Conservation (phyloP, 1,284 basidiomycete species). For the Singerocomus rubriflavus region DNA sequence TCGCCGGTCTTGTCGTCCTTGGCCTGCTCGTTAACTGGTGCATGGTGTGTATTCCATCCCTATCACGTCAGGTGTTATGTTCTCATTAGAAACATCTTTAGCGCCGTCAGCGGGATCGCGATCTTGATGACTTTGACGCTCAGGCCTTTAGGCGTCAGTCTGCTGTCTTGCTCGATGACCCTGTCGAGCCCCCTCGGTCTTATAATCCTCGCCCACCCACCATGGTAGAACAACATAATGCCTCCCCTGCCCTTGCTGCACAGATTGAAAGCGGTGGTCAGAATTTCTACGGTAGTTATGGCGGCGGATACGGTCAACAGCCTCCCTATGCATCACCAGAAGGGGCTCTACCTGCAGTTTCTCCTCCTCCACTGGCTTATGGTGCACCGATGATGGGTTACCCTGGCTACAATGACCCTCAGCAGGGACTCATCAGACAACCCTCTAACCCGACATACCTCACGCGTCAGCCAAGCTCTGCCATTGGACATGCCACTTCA, state of each 20-base stretch:
- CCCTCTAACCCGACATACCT: slow-evolving; percentile 29
- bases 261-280: slow-evolving; percentile 24
- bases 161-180: slow-evolving; percentile 52
- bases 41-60: slow-evolving; percentile 39
- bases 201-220: slow-evolving; percentile 49
- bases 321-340: slow-evolving; percentile 26
- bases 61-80: background rate
- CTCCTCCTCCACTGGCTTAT: slow-evolving; percentile 20
- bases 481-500: slow-evolving; percentile 12
- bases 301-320: slow-evolving; percentile 40
- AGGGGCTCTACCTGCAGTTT: slow-evolving; percentile 5
- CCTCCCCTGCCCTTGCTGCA: slow-evolving; percentile 23
- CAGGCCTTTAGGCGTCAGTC: slow-evolving; percentile 58
- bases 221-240: slow-evolving; percentile 52
- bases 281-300: slow-evolving; percentile 29
- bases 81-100: slow-evolving; percentile 31
- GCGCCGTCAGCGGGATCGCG: slow-evolving; percentile 39
- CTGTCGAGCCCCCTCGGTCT: slow-evolving; percentile 27
- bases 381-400: slow-evolving; percentile 16
- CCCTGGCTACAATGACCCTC: slow-evolving; percentile 22
- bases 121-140: slow-evolving; percentile 48
- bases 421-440: slow-evolving; percentile 27
- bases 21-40: slow-evolving; percentile 51
- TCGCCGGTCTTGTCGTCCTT: slow-evolving; percentile 48
- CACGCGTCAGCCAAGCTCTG: slow-evolving; percentile 21